Base-by-base conservation (phyloP, 164 flowering plant genomes). In the Vitis amurensis region DNA sequence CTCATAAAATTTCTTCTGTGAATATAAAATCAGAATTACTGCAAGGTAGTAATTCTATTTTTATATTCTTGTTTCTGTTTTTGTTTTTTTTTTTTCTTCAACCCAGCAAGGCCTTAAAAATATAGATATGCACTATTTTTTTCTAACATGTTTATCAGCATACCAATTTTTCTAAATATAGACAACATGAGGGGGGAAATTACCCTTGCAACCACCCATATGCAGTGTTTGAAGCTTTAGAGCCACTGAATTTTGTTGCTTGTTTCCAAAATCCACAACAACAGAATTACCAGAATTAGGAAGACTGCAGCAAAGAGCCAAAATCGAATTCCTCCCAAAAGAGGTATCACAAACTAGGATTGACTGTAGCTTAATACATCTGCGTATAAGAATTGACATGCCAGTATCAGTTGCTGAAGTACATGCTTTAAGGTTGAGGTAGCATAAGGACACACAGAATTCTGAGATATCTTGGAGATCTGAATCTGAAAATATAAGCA, bases 201-300 rank as follows among this genome's bases (percentile, higher is more conserved):
- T 66, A 91, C 97, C 77, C 65, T 73, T 79, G 87, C 97, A 92
- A 59, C 89, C 87, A 71, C 92, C 89, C 16, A 92, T 80, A 66
- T 92, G 85, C 57, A 92, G 85, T 52, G 49, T 68, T 71, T 80
- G 86, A 75, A 90, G 88, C 63, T 79, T 80, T 60, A 62, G 70
- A 63, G 86, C 88, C 79, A 77, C 47, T 44, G 85, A 72, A 64
- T 63, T 29, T 47, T 67, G 51, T 77, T 52, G 57, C 63, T 73
- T 74, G 11, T 64, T 70, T 63, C 68, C 86, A 64, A 30, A 11
- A 57, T 70, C 70, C 15, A 29, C 59, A 23, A 44, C 72, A 71
- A 73, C 44, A 65, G 49, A 63, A 48, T 66, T n/a, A 59, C 57
- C 55, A 53, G 11, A 59, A 70, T 31, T 19, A 11, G 82, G 72